Percentiles rank a stretch among this genome's conserved stretches.
Evolutionary conservation across 106 monocot genomes (phyloP).

Genomic region (Dendrobium nobile): DNA sequence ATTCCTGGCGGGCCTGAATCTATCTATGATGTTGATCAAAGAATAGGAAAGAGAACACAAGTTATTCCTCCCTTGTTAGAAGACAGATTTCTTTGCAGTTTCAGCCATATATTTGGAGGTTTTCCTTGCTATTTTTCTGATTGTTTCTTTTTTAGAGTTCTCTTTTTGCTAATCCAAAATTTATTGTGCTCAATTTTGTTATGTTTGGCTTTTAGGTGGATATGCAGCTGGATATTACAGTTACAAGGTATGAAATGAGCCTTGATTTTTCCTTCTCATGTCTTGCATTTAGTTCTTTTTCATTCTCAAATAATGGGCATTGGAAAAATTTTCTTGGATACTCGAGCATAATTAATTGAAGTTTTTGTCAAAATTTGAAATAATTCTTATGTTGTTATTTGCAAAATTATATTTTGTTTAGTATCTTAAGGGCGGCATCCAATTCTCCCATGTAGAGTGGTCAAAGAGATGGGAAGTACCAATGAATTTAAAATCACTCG

Average conservation of each 20-base stretch:
- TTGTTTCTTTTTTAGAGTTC: not conserved
- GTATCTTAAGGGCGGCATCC: too few species aligned
- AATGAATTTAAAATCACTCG: too few species aligned
- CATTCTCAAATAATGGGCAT: not conserved
- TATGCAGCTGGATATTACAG: constrained; percentile 99
- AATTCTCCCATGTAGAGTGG: too few species aligned
- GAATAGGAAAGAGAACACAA: constrained; percentile 62
- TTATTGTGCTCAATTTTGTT: not conserved
- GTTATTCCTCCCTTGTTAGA: constrained; percentile 74
- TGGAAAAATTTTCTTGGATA: too few species aligned
- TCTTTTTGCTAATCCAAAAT: not conserved
- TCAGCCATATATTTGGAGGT: constrained; percentile 99
- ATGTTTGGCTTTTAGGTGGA: constrained; percentile 54
- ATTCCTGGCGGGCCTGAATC: constrained; percentile 67
- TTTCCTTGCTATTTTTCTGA: constrained; percentile 3
- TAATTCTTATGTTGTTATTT: too few species aligned
- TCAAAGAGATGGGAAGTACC: too few species aligned
- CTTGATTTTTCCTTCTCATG: not conserved
- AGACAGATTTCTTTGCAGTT: constrained; percentile 96
- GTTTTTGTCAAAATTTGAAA: too few species aligned
- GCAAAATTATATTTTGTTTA: too few species aligned
- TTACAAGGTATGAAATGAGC: constrained; percentile 66
- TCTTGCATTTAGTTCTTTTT: not conserved
- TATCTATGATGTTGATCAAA: constrained; percentile 77
- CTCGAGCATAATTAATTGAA: too few species aligned